A percentile compares a stretch with the other conserved stretches of the same genome.
Evolutionary conservation across 176 grass and related monocot species (phyloP).

Genomic region (Sorghum bicolor): Sorghum_bicolor_NCBIv3 NC_012870.2:77064501-77065000

Average conservation of each 20-base stretch:
- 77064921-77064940: slow-evolving; percentile 25
- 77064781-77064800: slow-evolving; percentile 13
- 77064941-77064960: slow-evolving; percentile 23
- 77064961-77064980: slow-evolving; percentile 6
- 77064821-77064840: slow-evolving; percentile 38
- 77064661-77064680: not conserved
- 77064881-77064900: slow-evolving; percentile 37
- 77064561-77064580: not conserved
- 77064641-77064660: slow-evolving; percentile 9
- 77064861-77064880: slow-evolving; percentile 35
- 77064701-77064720: slow-evolving; percentile 27
- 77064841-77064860: slow-evolving; percentile 45
- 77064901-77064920: slow-evolving; percentile 32
- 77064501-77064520: not conserved
- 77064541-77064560: too few species aligned
- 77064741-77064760: slow-evolving; percentile 10
- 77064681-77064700: slow-evolving; percentile 19
- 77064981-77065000: slow-evolving; percentile 45
- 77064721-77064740: slow-evolving; percentile 33
- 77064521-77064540: not conserved
- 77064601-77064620: not conserved
- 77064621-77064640: not conserved
- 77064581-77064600: not conserved
- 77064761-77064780: slow-evolving; percentile 33
- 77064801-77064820: slow-evolving; percentile 36